A percentile compares a stretch with the other conserved stretches of the same genome.
Evolutionary conservation across 2,329 filamentous ascomycete genomes (phyloP).

Genomic region (Lizonia empirigonia): DNA sequence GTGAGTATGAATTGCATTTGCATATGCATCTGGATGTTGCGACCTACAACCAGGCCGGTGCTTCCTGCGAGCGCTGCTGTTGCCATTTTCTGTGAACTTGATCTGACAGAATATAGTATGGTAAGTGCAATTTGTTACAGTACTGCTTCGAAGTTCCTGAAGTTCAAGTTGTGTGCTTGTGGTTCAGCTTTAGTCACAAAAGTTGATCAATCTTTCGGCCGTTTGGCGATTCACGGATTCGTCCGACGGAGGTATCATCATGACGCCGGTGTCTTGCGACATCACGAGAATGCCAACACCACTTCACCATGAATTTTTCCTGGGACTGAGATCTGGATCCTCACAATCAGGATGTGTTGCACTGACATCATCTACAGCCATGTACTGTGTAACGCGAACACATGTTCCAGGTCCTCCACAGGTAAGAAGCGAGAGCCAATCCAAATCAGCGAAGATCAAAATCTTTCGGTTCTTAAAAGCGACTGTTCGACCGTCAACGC

Average conservation of each 20-base stretch:
- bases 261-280: neutral
- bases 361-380: too few species aligned
- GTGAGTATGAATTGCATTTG: neutral
- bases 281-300: neutral
- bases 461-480: too few species aligned
- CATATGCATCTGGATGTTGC: neutral
- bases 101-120: too few species aligned
- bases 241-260: constrained; percentile 6
- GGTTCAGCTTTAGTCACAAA: constrained; percentile 6
- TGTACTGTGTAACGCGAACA: too few species aligned
- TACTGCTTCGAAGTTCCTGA: too few species aligned
- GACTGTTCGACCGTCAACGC: too few species aligned
- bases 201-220: constrained; percentile 5
- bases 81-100: constrained; percentile 48
- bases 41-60: constrained; percentile 64
- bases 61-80: constrained; percentile 64
- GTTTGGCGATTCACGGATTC: constrained; percentile 1
- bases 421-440: neutral
- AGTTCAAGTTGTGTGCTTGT: too few species aligned
- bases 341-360: too few species aligned
- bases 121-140: too few species aligned
- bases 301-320: too few species aligned
- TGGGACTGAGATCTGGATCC: too few species aligned
- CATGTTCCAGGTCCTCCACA: too few species aligned
- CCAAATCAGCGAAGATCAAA: constrained; percentile 2